Percentiles rank a stretch among this genome's conserved stretches.
Evolutionary conservation across 179 eudicot genomes (phyloP).

Genomic region (Carnegiea gigantea): DNA sequence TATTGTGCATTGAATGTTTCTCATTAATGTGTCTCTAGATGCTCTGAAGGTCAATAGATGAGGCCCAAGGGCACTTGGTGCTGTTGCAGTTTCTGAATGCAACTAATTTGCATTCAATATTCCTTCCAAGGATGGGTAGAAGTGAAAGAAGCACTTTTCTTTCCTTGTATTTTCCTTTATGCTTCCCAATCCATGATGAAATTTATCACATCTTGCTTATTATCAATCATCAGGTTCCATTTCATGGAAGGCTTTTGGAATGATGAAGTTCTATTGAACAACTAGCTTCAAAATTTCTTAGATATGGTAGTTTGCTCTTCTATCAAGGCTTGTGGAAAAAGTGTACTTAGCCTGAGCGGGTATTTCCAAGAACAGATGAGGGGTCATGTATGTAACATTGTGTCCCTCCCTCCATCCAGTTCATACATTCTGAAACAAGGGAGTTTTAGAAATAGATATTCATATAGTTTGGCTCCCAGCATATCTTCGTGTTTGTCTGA

Average conservation of each 20-base stretch:
- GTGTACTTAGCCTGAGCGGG: slow-evolving; percentile 29
- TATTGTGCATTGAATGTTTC: background rate
- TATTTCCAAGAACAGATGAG: slow-evolving; percentile 45
- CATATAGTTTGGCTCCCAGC: slow-evolving; percentile 31
- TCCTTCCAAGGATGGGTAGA: background rate
- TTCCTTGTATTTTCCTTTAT: background rate
- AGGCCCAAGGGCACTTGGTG: background rate
- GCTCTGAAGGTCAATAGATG: background rate
- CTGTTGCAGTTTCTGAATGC: background rate
- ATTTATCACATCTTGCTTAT: slow-evolving; percentile 9
- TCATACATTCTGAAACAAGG: slow-evolving; percentile 36
- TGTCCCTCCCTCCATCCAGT: slow-evolving; percentile 32
- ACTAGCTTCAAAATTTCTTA: slow-evolving; percentile 13
- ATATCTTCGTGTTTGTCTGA: slow-evolving; percentile 35
- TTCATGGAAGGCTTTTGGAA: slow-evolving; percentile 2
- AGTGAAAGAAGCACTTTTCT: background rate
- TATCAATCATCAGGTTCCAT: slow-evolving; percentile 19
- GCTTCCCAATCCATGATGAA: background rate
- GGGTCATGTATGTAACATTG: slow-evolving; percentile 25
- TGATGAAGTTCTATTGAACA: background rate
- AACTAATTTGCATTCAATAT: background rate
- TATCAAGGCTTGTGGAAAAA: slow-evolving; percentile 34
- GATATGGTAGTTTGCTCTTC: slow-evolving; percentile 45
- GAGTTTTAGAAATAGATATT: slow-evolving; percentile 31
- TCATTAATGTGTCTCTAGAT: background rate